Conservation (phyloP, 371 early-diverging fungal species). For the Mucor lusitanicus region DNA sequence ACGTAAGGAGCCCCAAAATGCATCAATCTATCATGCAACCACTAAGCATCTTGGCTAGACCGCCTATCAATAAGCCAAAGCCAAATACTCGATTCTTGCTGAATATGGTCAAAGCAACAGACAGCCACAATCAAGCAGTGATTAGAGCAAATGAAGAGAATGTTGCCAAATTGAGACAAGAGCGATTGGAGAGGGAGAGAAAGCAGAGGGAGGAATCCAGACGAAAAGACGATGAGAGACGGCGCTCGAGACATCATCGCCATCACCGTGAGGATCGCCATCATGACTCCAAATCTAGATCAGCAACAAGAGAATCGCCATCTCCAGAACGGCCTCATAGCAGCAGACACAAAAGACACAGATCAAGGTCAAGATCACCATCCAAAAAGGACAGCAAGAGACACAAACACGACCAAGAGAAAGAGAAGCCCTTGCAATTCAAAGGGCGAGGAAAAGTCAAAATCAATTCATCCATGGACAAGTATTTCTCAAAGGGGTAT, state of each 20-base stretch:
- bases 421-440: constrained; percentile 8
- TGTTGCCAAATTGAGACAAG: constrained; percentile 30
- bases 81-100: constrained; percentile 64
- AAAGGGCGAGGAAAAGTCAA: constrained; percentile 44
- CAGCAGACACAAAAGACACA: constrained; percentile 4
- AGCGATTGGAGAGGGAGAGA: constrained; percentile 21
- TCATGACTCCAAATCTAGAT: not conserved
- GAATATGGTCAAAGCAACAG: constrained; percentile 69
- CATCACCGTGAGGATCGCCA: not conserved
- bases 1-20: constrained; percentile 6
- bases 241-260: not conserved
- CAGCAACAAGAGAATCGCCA: not conserved
- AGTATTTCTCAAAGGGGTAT: constrained; percentile 69
- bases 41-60: not conserved
- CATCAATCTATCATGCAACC: not conserved
- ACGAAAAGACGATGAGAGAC: constrained; percentile 1
- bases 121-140: constrained; percentile 72
- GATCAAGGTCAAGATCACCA: not conserved
- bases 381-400: not conserved
- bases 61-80: constrained; percentile 6
- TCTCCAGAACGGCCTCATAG: not conserved
- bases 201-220: not conserved
- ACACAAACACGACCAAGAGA: not conserved
- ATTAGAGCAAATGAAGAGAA: constrained; percentile 54
- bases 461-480: constrained; percentile 64